Base-by-base conservation (phyloP, 306 rosid species). In the Dalbergia cochinchinensis region DNA sequence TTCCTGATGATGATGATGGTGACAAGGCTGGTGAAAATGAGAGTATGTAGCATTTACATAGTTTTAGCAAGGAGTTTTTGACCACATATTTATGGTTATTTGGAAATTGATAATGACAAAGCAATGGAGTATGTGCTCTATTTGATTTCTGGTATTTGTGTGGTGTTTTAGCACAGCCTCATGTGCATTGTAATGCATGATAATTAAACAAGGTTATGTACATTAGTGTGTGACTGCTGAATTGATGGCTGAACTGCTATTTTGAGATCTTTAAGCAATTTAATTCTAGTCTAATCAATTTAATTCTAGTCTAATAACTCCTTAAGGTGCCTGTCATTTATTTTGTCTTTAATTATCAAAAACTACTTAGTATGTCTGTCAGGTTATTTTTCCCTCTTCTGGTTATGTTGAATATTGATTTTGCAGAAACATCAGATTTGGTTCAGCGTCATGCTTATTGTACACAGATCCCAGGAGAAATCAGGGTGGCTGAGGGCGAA, bases 1-100 rank as follows among this genome's bases (percentile, higher is more conserved):
- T 82, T 15, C 86, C 84, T 54, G 88, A 87, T 5, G 89, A 86
- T 7, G 89, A 86, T 7, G 91, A 82, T 60, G 89, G 22, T 19
- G 84, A 71, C 10, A 85, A 68, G 44, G 77, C 73, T 55, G 71
- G 67, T 42, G 84, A 82, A 66, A 66, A 80, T 87, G 57, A 77
- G 59, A 54, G 89, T 86, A 83, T 4, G 65, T 62, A 69, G 33
- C 53, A 35, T 80, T 69, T 42, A n/a, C 51, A 41, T 79, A 31
- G 14, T 18, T 42, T 57, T 57, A 42, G 74, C 61, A 26, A 22
- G 34, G 48, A 3, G 45, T 82, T 59, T 51, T 16, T 54, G 54
- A 54, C 11, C 14, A 6, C 11, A 12, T 39, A 61, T 33, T 7
- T 31, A 14, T 63, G 4, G 34, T 37, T 35, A 41, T 64, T 35